phyloP scores from a whole-genome alignment of 116 monocot species.

The Dioscorea cayenensis region DNA sequence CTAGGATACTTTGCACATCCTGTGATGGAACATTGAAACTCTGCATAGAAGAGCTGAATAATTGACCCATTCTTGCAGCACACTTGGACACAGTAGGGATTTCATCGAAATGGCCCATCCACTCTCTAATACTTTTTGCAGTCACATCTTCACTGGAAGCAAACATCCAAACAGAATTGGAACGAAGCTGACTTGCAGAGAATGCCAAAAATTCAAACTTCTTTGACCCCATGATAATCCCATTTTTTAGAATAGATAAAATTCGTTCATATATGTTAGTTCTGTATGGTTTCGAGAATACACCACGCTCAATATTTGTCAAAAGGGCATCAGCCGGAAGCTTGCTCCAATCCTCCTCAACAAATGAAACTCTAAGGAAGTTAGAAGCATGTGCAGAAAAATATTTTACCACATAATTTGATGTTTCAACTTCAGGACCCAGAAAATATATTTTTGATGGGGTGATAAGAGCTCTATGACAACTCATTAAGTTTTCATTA shows the following conservation, averaged over 20 bases:
- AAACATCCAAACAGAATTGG: conserved; percentile 95
- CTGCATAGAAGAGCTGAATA: conserved; percentile 85
- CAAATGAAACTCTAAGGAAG: conserved; percentile 88
- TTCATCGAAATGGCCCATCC: conserved; percentile 87
- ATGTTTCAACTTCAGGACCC: conserved; percentile 79
- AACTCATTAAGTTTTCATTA: conserved; percentile 53
- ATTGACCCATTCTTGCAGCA: conserved; percentile 99
- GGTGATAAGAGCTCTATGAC: conserved; percentile 76
- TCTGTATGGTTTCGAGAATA: conserved; percentile 50
- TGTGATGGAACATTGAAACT: conserved; percentile 41
- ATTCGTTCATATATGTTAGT: conserved; percentile 65
- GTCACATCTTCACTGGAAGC: conserved; percentile 58
- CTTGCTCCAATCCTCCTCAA: conserved; percentile 92
- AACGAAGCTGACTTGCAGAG: conserved; percentile 95
- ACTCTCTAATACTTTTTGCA: conserved; percentile 63
- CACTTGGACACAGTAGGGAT: conserved; percentile 88
- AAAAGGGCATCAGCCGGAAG: conserved; percentile 73
- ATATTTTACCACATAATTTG: conserved; percentile 80
- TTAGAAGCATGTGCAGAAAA: conserved; percentile 64
- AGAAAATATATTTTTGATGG: conserved; percentile 81
- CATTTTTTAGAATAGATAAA: conserved; percentile 61
- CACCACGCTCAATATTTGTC: conserved; percentile 34
- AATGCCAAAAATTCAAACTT: conserved; percentile 95
- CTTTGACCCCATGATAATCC: conserved; percentile 63
- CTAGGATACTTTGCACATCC: conserved; percentile 59